Percentiles rank a stretch among this genome's conserved stretches.
These are phyloP conservation scores for Metarhizium rileyi DNA, from an alignment of 2,329 filamentous ascomycete genomes.

Conservation along the genomic window DNA sequence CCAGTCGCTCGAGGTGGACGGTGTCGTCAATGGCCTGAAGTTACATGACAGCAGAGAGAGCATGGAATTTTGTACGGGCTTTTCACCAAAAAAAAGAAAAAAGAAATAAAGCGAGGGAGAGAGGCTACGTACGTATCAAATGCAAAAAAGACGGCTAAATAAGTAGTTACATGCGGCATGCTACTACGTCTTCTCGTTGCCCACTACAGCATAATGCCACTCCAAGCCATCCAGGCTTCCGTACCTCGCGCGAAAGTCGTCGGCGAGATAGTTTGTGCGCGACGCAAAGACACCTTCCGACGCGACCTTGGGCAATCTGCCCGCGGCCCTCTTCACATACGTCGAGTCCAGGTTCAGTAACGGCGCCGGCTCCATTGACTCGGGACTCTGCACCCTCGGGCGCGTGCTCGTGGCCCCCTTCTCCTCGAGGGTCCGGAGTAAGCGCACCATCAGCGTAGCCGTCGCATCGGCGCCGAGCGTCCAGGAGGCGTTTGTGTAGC, in stretches of 20 bases:
- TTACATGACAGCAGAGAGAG: too few species aligned
- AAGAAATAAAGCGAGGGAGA: too few species aligned
- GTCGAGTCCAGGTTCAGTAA: background rate
- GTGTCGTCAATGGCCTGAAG: too few species aligned
- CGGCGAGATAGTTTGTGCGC: conserved; percentile 1
- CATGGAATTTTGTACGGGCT: too few species aligned
- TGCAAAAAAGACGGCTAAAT: too few species aligned
- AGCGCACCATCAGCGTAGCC: background rate
- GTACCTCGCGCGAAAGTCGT: background rate
- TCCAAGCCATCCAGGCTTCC: background rate
- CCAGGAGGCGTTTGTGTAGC: conserved; percentile 53
- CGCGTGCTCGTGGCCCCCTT: background rate
- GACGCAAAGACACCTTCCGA: background rate
- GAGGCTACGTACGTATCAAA: too few species aligned
- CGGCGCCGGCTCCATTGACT: background rate
- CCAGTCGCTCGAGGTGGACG: too few species aligned
- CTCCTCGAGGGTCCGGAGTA: background rate
- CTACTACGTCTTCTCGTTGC: too few species aligned
- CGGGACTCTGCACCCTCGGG: background rate
- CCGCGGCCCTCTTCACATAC: background rate
- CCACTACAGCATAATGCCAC: background rate
- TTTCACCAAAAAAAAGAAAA: too few species aligned
- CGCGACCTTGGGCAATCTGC: background rate
- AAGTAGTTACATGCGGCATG: too few species aligned
- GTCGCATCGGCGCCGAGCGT: conserved; percentile 45